Conservation (phyloP, 768 basidiomycete species). For the Mycena floridula region DNA sequence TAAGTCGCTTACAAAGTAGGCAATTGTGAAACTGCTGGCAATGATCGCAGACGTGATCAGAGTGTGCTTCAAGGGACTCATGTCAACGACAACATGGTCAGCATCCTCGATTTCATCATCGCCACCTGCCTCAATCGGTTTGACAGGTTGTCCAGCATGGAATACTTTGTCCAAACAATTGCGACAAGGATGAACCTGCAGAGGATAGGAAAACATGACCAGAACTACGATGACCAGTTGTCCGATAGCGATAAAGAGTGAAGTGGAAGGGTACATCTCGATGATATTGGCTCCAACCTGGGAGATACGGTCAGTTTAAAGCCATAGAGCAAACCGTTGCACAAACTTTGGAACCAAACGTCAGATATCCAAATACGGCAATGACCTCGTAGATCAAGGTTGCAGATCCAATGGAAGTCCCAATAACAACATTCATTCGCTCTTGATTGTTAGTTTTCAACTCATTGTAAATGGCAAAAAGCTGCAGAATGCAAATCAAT, state of each 20-base stretch:
- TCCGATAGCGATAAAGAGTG: slow-evolving; percentile 87
- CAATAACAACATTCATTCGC: slow-evolving; percentile 85
- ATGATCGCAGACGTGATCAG: slow-evolving; percentile 66
- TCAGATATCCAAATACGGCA: slow-evolving; percentile 84
- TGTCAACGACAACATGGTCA: slow-evolving; percentile 52
- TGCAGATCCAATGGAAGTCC: slow-evolving; percentile 80
- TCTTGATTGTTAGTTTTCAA: slow-evolving; percentile 72
- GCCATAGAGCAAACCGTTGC: background rate
- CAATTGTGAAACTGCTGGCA: slow-evolving; percentile 58
- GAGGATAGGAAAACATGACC: slow-evolving; percentile 88
- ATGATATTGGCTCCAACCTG: slow-evolving; percentile 91
- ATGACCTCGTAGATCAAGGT: slow-evolving; percentile 85
- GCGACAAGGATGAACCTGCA: slow-evolving; percentile 92
- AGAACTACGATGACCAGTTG: slow-evolving; percentile 89
- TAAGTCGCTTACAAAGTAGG: slow-evolving; percentile 74
- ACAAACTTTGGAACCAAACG: slow-evolving; percentile 79
- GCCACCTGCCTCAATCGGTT: too few species aligned
- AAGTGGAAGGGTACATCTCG: slow-evolving; percentile 89
- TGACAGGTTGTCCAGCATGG: slow-evolving; percentile 31
- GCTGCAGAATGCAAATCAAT: slow-evolving; percentile 32
- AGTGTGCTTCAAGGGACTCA: slow-evolving; percentile 62
- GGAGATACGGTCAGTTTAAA: slow-evolving; percentile 5
- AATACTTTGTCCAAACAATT: slow-evolving; percentile 92
- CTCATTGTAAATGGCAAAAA: slow-evolving; percentile 95
- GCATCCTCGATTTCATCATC: slow-evolving; percentile 46